phyloP scores from a whole-genome alignment of 139 green algal species.

The Chara braunii region DNA sequence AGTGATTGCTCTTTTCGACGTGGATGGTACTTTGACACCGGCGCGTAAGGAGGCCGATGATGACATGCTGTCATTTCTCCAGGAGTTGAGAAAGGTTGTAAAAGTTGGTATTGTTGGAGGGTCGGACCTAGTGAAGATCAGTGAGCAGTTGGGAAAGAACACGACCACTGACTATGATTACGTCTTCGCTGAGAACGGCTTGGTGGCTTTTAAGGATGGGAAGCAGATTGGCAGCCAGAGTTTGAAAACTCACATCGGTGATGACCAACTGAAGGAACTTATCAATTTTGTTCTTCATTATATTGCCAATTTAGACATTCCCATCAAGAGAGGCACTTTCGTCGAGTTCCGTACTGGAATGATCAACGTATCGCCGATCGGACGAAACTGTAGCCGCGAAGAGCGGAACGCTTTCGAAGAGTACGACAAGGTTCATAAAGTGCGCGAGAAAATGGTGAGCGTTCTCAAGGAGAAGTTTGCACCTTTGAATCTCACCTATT shows the following conservation, averaged over 20 bases:
- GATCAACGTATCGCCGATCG: conserved; percentile 95
- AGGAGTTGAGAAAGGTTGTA: conserved; percentile 79
- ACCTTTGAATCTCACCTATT: conserved; percentile 80
- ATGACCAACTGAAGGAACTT: conserved; percentile 72
- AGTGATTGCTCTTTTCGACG: no score
- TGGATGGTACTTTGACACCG: neutral
- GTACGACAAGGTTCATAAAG: conserved; percentile 60
- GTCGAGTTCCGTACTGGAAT: conserved; percentile 98
- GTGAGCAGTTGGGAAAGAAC: conserved; percentile 85
- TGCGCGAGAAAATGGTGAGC: conserved; percentile 77
- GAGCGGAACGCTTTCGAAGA: conserved; percentile 92
- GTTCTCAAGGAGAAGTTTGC: conserved; percentile 78
- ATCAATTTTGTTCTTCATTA: conserved; percentile 92
- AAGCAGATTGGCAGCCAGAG: conserved; percentile 37
- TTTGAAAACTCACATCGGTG: conserved; percentile 53
- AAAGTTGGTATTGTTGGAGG: conserved; percentile 94
- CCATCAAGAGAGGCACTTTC: conserved; percentile 94
- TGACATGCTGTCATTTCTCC: conserved; percentile 36
- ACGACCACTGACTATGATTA: conserved; percentile 78
- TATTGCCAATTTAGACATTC: conserved; percentile 94
- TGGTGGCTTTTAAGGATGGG: conserved; percentile 84
- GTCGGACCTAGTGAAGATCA: conserved; percentile 91
- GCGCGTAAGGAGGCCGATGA: conserved; percentile 14
- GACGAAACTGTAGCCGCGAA: conserved; percentile 92
- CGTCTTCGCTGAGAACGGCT: conserved; percentile 93